Evolutionary conservation across 1,139 yeast genomes (phyloP), one percentile per base, ranked within the genome.

Genomic region (Insectozyma bohioensis): DNA sequence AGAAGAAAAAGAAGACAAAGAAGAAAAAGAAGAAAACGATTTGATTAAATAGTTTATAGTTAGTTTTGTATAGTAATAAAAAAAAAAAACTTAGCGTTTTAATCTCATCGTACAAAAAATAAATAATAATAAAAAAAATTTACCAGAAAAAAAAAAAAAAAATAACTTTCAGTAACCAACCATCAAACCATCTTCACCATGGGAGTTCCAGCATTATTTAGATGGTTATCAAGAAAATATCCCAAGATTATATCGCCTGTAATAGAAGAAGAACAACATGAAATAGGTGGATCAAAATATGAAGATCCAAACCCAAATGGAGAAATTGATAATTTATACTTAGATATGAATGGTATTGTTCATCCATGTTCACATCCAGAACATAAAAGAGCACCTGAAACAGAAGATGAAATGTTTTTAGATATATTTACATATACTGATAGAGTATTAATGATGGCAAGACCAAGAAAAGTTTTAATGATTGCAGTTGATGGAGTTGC

Each of bases 401-500:
- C 94, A 0, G 97, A 90, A 50, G 95, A 87, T 42, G 96, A 90
- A 54, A 90, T 90, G 97, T 80, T 90, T 63, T 61, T 87, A 43
- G 97, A 88, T 34, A 80, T 90, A 22, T 90, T 90, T 61, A 81
- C 78, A 44, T 90, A 90, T 52, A 90, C 97, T 0, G 94, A 90
- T 48, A 70, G 95, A 34, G 95, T 90, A 7, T 63, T 90, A 36
- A 79, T 80, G 66, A 86, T 90, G 94, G 96, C 96, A 0, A 72
- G 97, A 49, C 99, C 99, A 0, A 68, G 98, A 37, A 88, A 90
- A 54, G 80, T 94, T 25, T 70, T 94, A 39, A 80, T 82, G 77
- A 90, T 94, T 59, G 97, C 98, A 1, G 95, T 94, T 33, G 99
- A 94, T 66, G 99, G 98, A 41, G 98, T 94, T 31, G 98, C 98